Evolutionary conservation across 208 protist species (phyloP), one percentile per base, ranked within the genome.

Genomic region (Leishmania tarentolae): DNA sequence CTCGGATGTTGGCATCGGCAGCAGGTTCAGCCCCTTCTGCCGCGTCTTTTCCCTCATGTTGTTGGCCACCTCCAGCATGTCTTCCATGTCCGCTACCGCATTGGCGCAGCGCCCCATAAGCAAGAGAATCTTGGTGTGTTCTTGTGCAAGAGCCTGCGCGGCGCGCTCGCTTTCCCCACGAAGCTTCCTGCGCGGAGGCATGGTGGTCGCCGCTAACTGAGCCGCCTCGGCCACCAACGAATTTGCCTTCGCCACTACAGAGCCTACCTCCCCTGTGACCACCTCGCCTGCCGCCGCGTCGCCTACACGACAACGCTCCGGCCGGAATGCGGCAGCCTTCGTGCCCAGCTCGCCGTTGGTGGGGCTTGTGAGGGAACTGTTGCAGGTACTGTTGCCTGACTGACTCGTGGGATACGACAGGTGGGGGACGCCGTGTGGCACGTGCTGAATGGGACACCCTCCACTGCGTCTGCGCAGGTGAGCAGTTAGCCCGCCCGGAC

Each of bases 61-160:
- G 47, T 78, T 80, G 8, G 72, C 72, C 4, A 90, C 40, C 31
- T 84, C 80, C 19, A 91, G 46, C 47, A 82, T n/a, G 52, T 86
- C 83, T n/a, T 87, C 89, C 17, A 93, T 90, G 69, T 86, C 80
- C 35, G 89, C 75, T 59, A 89, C 84, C 21, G 96, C 31, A 76
- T 96, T 97, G 31, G 87, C 90, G 21, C 88, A 80, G 53, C 94
- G 88, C n/a, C 90, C 94, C 15, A 96, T 86, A 47, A 97, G 90
- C 63, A 94, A 70, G 71, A 96, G 86, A 40, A 96, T 53, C 75
- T 96, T 96, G 0, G 87, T 76, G 37, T 90, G 83, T 80, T 97
- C 93, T 65, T 88, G 63, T 31, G 92, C 84, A 31, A 97, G 72
- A 56, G 94, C 83, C 17, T 93, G 75, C 8, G 72, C 70, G 37